Percentiles rank a stretch among this genome's conserved stretches.
Conservation (phyloP, 108 stramenopile species). For the Nitzschia sp. region DNA sequence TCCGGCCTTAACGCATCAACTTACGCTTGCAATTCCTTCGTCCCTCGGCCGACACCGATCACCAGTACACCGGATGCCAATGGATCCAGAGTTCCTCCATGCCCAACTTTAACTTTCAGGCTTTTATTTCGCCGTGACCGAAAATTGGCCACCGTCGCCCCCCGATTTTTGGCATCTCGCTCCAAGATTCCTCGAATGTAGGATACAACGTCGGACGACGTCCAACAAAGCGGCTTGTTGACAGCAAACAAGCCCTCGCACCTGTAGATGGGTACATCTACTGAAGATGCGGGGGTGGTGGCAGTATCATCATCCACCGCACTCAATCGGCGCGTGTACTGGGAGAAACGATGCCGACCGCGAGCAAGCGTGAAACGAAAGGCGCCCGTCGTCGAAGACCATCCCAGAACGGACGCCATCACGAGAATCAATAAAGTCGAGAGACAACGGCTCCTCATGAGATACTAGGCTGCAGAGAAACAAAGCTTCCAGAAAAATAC, state of each 20-base stretch:
- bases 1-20: no score
- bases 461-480: no score
- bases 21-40: constrained; percentile 20
- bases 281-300: background rate
- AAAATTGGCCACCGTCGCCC: constrained; percentile 33
- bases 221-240: constrained; percentile 91
- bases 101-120: constrained; percentile 82
- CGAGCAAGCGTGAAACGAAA: no score
- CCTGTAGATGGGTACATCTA: constrained; percentile 50
- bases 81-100: constrained; percentile 97
- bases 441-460: no score
- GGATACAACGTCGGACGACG: constrained; percentile 84
- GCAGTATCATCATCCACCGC: background rate
- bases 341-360: no score
- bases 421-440: no score
- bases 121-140: constrained; percentile 27
- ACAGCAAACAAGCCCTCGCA: constrained; percentile 85
- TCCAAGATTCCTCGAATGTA: constrained; percentile 77
- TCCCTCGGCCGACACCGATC: constrained; percentile 87
- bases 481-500: no score
- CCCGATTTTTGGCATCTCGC: constrained; percentile 65
- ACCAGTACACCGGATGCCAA: constrained; percentile 93
- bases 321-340: no score
- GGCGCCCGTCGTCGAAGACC: no score
- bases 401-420: no score